Base-by-base conservation (phyloP, 2,329 filamentous ascomycete genomes). In the Stagonosporopsis chrysanthemi region DNA sequence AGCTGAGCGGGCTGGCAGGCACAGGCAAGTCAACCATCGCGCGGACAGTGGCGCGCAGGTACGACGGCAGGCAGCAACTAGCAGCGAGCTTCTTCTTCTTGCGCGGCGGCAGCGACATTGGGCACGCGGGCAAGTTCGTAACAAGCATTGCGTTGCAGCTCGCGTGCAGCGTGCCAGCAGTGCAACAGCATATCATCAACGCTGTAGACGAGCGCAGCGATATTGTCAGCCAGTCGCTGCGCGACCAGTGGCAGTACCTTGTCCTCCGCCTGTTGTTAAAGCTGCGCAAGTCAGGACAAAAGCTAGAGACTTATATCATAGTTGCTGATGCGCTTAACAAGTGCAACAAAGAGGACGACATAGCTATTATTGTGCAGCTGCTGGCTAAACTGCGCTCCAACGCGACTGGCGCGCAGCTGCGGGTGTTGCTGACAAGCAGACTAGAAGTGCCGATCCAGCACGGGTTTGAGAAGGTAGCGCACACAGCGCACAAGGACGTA, bases 1-100 rank as follows among this genome's bases (percentile, higher is more conserved):
- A n/a, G 36, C 39, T 51, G 48, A 28, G 47, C 47, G 39, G 29
- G 0, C 38, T 50, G 22, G 71, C 72, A 4, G 73, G 74, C 17
- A 73, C 64, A 12, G 71, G 74, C 15, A 76, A 75, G 42, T 74
- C 70, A 2, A 75, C 74, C 0, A 65, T 75, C n/a, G 61, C 71
- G 15, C 66, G 66, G 9, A 72, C 73, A 0, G 48, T 77, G 0
- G 72, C 70, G 4, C 58, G 33, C 38, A 44, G 15, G 5, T 64
- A 61, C 50, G 19, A 57, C 33, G 38, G 58, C 7, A n/a, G 11
- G n/a, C 11, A 44, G 7, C 15, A 42, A 12, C 58, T 67, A 0
- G 62, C 46, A 12, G 67, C 52, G 3, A 67, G 63, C 53, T 68
- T 68, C 23, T 47, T 38, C 44, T 47, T 47, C 33, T 47, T 22